Conservation (phyloP, 2,329 filamentous ascomycete species). For the Hymenoscyphus fraxineus region DNA sequence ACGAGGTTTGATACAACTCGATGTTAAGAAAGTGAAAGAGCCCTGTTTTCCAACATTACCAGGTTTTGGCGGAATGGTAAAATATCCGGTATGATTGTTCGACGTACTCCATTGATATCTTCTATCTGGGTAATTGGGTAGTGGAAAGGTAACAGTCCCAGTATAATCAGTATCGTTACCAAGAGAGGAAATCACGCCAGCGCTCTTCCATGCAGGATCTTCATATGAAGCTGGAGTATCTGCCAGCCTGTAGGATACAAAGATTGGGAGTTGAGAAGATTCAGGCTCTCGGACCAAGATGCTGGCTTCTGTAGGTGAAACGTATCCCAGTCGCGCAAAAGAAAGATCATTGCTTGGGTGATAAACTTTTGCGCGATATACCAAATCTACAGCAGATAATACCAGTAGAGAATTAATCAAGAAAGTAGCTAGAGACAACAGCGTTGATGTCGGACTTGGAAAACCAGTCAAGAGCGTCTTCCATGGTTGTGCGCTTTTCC, state of each 20-base stretch:
- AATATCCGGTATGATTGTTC: slow-evolving; percentile 80
- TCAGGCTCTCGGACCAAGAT: slow-evolving; percentile 84
- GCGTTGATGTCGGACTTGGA: slow-evolving; percentile 66
- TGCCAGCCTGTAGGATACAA: slow-evolving; percentile 60
- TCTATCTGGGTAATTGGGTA: slow-evolving; percentile 63
- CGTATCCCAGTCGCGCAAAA: slow-evolving; percentile 82
- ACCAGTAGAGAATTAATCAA: slow-evolving; percentile 69
- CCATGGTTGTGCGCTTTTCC: slow-evolving; percentile 54
- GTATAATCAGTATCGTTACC: slow-evolving; percentile 82
- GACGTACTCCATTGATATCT: slow-evolving; percentile 81
- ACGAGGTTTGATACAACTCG: slow-evolving; percentile 86
- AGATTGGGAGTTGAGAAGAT: slow-evolving; percentile 68
- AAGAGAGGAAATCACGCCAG: slow-evolving; percentile 61
- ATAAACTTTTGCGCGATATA: slow-evolving; percentile 68
- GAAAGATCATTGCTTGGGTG: slow-evolving; percentile 72
- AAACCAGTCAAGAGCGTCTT: slow-evolving; percentile 70
- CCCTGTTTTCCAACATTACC: slow-evolving; percentile 63
- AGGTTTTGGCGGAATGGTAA: slow-evolving; percentile 69
- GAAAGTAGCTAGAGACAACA: slow-evolving; percentile 65
- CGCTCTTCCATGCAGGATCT: slow-evolving; percentile 61
- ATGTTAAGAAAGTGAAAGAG: slow-evolving; percentile 85
- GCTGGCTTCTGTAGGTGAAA: slow-evolving; percentile 75
- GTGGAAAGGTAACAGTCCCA: slow-evolving; percentile 60
- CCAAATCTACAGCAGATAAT: slow-evolving; percentile 68
- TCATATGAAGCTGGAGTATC: slow-evolving; percentile 50